Evolutionary conservation across 129 eudicot genomes (phyloP), one percentile per base, ranked within the genome.

Genomic region (Helichrysum umbraculigerum): DNA sequence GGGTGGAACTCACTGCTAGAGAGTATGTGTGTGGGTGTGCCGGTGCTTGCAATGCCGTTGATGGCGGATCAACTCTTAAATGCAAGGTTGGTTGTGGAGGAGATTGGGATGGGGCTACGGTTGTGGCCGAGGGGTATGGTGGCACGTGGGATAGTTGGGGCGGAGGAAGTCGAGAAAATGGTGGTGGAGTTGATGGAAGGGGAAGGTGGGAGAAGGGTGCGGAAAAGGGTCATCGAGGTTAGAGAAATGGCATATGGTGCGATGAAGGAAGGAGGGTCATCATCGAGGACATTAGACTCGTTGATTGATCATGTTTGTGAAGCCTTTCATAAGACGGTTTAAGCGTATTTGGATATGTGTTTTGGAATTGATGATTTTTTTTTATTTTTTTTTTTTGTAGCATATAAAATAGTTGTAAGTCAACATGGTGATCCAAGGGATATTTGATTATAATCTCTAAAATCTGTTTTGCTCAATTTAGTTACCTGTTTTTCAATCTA

Each of bases 1-100:
- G 96, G 96, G 56, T 89, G 92, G 92, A 89, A 86, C 85, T 89
- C 89, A 3, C 63, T 84, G 67, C 29, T 73, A 25, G 91, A 89
- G 78, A 85, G 92, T 64, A 73, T 87, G 10, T 87, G 83, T 72
- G 88, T 85, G 5, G 73, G 85, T 2, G 90, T 87, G 52, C 85
- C 88, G 11, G 79, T 89, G 21, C 42, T 89, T 28, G 90, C 86
- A 41, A 41, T 86, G 85, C 96, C 92, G 66, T 71, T 89, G 54
- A 85, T 87, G 68, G 92, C 92, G 10, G 91, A 89, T 68, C 91
- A 89, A 63, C 89, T 75, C 71, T 6, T 89, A 66, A 89, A 89
- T 73, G 86, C 81, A 52, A 82, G 87, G 66, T 15, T 86, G 77
- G 88, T 87, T 81, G 86, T 74, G 76, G 86, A 84, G 79, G 86